phyloP scores from a whole-genome alignment of 2,329 filamentous ascomycete species.

The Trichoderma brevicompactum region DNA sequence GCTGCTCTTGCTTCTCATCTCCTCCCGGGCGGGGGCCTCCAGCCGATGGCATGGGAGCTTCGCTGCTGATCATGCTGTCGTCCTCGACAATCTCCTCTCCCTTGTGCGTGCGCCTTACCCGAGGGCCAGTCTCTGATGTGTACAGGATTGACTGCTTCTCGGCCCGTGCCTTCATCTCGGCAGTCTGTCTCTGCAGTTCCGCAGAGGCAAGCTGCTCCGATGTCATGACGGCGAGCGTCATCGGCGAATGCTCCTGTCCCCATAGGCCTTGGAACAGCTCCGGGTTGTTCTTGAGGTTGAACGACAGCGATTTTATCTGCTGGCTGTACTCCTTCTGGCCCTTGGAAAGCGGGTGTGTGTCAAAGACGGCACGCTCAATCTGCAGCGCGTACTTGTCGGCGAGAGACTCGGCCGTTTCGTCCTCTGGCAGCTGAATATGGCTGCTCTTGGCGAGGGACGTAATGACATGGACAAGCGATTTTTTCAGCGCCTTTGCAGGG shows the following conservation, averaged over 20 bases:
- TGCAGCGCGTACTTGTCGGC: constrained; percentile 74
- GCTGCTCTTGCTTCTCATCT: constrained; percentile 31
- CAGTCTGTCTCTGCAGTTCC: constrained; percentile 78
- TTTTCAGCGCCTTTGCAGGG: constrained; percentile 71
- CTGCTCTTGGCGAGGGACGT: constrained; percentile 68
- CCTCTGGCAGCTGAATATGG: constrained; percentile 65
- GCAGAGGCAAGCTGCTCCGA: constrained; percentile 90
- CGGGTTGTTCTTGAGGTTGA: constrained; percentile 88
- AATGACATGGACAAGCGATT: constrained; percentile 69
- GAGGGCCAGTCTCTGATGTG: constrained; percentile 69
- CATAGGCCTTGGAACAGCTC: constrained; percentile 77
- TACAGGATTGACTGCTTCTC: constrained; percentile 87
- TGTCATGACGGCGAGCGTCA: constrained; percentile 84
- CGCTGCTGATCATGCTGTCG: constrained; percentile 56
- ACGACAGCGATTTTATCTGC: constrained; percentile 75
- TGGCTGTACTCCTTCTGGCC: constrained; percentile 56
- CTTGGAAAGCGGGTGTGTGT: constrained; percentile 54
- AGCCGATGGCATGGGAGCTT: constrained; percentile 41
- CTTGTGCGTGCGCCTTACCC: constrained; percentile 89
- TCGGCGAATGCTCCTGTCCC: constrained; percentile 70
- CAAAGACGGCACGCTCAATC: constrained; percentile 74
- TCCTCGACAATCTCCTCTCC: constrained; percentile 89
- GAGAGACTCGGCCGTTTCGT: constrained; percentile 64
- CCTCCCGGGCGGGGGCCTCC: constrained; percentile 31
- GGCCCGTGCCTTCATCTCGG: constrained; percentile 74